Evolutionary conservation across 129 eudicot species (phyloP).

Genomic region (Lactuca saligna): DNA sequence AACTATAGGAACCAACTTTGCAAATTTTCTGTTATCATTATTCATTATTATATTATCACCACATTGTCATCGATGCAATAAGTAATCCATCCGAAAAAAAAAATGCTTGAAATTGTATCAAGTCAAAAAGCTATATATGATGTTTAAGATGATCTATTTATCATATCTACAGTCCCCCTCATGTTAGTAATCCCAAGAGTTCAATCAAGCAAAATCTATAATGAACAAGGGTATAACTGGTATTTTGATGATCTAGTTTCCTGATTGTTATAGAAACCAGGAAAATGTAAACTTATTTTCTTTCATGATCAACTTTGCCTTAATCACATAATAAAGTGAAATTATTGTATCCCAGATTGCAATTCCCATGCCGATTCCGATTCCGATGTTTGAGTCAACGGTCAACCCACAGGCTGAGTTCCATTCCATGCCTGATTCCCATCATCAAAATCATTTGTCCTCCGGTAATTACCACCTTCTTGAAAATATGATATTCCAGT

Average conservation of each 20-base stretch:
- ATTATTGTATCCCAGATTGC: conserved; percentile 2
- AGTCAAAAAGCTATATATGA: neutral
- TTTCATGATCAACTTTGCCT: conserved; percentile 14
- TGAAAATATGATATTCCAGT: conserved; percentile 75
- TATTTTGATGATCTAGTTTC: neutral
- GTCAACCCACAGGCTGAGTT: conserved; percentile 58
- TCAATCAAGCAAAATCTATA: neutral
- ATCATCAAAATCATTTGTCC: conserved; percentile 55
- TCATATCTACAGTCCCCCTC: neutral
- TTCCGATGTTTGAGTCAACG: conserved; percentile 28
- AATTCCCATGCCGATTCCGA: conserved; percentile 2
- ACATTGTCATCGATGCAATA: too few species aligned
- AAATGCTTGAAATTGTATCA: neutral
- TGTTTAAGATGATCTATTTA: neutral
- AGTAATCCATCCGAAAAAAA: neutral
- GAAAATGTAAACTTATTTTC: conserved; percentile 10
- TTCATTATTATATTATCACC: neutral
- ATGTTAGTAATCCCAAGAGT: neutral
- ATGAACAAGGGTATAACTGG: conserved; percentile 4
- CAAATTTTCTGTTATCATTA: too few species aligned
- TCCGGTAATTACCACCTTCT: conserved; percentile 39
- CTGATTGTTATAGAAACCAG: conserved; percentile 5
- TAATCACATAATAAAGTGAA: conserved; percentile 5
- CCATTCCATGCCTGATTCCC: conserved; percentile 58
- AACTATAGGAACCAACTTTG: too few species aligned